These are phyloP conservation scores for Trichosporon asahii DNA, from an alignment of 1,284 basidiomycete genomes.

Conservation along the genomic window DNA sequence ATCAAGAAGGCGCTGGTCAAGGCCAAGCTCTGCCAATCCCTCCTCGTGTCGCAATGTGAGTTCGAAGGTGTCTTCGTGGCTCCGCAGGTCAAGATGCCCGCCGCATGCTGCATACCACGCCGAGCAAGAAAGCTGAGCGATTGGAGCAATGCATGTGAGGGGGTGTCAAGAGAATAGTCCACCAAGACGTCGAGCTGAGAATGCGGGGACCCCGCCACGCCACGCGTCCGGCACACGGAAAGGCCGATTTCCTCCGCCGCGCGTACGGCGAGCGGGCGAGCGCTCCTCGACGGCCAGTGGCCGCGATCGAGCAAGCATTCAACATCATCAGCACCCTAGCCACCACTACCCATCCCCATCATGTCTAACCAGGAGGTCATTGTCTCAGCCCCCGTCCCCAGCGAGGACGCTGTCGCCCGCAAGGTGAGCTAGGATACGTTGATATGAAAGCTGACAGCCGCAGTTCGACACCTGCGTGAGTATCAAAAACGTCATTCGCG, in stretches of 20 bases:
- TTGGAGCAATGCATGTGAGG: too few species aligned
- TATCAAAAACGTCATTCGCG: constrained; percentile 35
- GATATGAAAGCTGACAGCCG: background rate
- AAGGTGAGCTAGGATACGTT: constrained; percentile 61
- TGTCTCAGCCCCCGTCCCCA: constrained; percentile 62
- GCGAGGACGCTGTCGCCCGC: constrained; percentile 78
- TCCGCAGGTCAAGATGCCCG: too few species aligned
- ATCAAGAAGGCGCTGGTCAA: too few species aligned
- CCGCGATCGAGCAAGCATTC: background rate
- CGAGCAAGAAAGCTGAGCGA: too few species aligned
- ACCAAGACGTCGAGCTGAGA: too few species aligned
- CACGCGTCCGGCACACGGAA: constrained; percentile 9
- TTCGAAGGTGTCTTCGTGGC: too few species aligned
- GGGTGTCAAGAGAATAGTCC: too few species aligned
- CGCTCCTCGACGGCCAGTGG: background rate
- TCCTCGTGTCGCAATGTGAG: too few species aligned
- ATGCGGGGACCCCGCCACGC: constrained; percentile 5
- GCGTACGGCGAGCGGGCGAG: background rate
- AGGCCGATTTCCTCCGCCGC: constrained; percentile 8
- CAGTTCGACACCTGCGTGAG: constrained; percentile 91
- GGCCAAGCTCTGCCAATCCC: too few species aligned
- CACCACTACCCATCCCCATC: background rate
- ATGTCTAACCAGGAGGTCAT: constrained; percentile 11
- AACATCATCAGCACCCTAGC: background rate
- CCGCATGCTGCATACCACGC: too few species aligned